Percentiles rank a stretch among this genome's conserved stretches.
Evolutionary conservation across 306 rosid species (phyloP).

Genomic region (Comarum palustre): DNA sequence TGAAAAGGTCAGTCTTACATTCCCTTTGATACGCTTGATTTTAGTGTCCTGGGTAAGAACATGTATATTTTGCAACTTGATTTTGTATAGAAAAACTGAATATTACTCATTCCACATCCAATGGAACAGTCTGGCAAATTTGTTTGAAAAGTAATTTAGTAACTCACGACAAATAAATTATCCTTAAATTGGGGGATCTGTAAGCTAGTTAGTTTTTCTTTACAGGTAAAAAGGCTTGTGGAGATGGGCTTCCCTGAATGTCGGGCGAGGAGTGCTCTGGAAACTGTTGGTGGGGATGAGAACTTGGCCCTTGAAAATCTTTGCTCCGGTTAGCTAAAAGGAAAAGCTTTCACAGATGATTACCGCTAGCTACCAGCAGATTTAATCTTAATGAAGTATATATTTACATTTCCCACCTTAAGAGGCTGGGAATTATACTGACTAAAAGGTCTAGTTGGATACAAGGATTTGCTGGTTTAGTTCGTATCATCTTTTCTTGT

Average conservation of each 20-base stretch:
- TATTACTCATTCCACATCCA: background rate
- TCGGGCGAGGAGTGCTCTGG: conserved; percentile 74
- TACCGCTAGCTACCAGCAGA: conserved; percentile 17
- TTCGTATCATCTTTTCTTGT: background rate
- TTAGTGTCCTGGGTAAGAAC: conserved; percentile 4
- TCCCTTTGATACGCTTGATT: conserved; percentile 9
- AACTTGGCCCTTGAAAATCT: conserved; percentile 92
- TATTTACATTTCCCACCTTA: conserved; percentile 4
- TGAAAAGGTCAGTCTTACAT: conserved; percentile 57
- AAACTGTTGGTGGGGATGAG: conserved; percentile 92
- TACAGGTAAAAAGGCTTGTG: conserved; percentile 76
- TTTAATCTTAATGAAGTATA: conserved; percentile 15
- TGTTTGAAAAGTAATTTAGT: background rate
- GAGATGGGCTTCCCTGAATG: conserved; percentile 97
- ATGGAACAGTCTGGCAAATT: background rate
- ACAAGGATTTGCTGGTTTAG: conserved; percentile 7
- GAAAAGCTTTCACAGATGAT: conserved; percentile 50
- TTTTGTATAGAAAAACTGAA: background rate
- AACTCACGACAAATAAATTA: background rate
- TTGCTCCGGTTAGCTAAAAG: conserved; percentile 41
- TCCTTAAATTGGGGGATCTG: background rate
- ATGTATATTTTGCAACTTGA: background rate
- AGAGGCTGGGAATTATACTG: conserved; percentile 23
- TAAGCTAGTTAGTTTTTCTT: conserved; percentile 10
- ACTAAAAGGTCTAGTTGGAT: conserved; percentile 16